Base-by-base conservation (phyloP, 2,329 filamentous ascomycete species). In the Albophoma yamanashiensis region DNA sequence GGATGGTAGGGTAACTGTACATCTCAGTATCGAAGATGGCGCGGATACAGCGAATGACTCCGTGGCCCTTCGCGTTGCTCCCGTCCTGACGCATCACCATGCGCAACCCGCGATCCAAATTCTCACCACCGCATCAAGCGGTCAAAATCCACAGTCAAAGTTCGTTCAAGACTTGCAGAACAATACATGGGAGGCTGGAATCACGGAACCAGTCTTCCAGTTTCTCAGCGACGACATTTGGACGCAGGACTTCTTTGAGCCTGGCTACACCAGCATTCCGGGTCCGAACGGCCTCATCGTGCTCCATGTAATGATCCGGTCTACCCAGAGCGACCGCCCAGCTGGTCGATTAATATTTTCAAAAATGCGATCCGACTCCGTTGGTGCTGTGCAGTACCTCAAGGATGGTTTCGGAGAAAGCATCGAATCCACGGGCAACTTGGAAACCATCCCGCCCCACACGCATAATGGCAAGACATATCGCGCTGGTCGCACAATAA, bases 201-300 rank as follows among this genome's bases (percentile, higher is more conserved):
- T 69, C 3, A 15, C 64, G 17, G 52, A 63, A 8, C 64, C 67
- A 0, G 57, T 72, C 0, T 58, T 65, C 11, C 55, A 62, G 3
- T 61, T 74, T 60, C 62, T 68, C 25, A 57, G 59, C 1, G 62
- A 60, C 38, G 72, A 76, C 60, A 64, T 70, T 53, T 77, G 74
- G 74, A 66, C 69, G 1, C 75, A 76, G 60, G 74, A 78, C 58
- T 70, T 74, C 43, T 61, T 77, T 36, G 73, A 76, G 62, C 70
- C 74, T 0, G 74, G 65, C 1, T 77, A 74, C 60, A 65, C 67
- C 4, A 74, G 70, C 57, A 76, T 76, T 61, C 74, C 74, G 0
- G 74, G 73, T 0, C 71, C 73, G 0, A 22, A 71, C 5, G 71
- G 73, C 0, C 63, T 71, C 2, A 63, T 74, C 8, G 61, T 65